Conservation (phyloP, 2,329 filamentous ascomycete species). For the Talaromyces funiculosus region DNA sequence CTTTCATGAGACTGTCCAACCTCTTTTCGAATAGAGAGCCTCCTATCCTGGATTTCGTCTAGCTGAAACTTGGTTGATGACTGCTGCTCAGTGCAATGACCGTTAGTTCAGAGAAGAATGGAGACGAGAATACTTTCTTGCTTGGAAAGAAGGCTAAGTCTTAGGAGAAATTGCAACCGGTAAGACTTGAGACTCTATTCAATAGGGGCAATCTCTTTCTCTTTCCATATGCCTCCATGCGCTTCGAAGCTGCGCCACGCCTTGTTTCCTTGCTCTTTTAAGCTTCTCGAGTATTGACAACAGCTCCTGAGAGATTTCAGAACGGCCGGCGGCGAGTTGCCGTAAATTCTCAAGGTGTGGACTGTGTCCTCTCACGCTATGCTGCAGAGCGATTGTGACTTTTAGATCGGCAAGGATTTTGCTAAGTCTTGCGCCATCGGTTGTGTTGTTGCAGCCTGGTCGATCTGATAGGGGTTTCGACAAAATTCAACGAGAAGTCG, state of each 20-base stretch:
- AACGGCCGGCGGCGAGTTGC: constrained; percentile 5
- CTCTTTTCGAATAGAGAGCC: background rate
- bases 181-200: constrained; percentile 13
- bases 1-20: background rate
- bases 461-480: constrained; percentile 15
- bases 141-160: constrained; percentile 15
- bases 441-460: constrained; percentile 7
- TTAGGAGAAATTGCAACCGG: constrained; percentile 17
- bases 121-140: background rate
- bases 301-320: background rate
- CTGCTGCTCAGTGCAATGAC: background rate
- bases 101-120: background rate
- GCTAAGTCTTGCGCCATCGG: background rate
- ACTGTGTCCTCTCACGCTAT: constrained; percentile 5
- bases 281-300: constrained; percentile 7
- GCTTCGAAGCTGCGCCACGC: constrained; percentile 17
- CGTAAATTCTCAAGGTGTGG: constrained; percentile 12
- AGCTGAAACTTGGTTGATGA: background rate
- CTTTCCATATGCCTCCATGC: constrained; percentile 18
- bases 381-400: background rate
- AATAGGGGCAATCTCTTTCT: constrained; percentile 17
- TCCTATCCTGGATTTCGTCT: background rate
- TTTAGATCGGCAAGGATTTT: background rate
- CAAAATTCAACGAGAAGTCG: constrained; percentile 21
- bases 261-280: constrained; percentile 8